Evolutionary conservation across 2,329 filamentous ascomycete genomes (phyloP), one percentile per base, ranked within the genome.

Genomic region (Colletotrichum somersetense): DNA sequence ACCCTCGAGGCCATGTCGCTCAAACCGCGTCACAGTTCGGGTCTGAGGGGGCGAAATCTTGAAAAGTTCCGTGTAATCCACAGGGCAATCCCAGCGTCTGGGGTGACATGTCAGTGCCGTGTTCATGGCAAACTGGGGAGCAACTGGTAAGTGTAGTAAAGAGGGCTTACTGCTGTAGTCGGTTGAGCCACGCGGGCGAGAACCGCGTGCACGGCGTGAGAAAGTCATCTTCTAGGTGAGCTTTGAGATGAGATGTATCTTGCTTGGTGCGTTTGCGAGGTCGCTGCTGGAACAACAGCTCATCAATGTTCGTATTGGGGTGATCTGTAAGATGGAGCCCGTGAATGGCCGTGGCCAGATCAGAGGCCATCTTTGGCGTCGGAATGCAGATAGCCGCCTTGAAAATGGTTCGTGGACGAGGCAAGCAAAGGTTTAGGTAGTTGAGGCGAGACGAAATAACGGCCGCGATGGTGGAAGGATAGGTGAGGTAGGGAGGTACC

Each of bases 1-100:
- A 30, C 96, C 96, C 82, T 98, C 95, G 18, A 98, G 87, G 7
- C 96, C 96, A 82, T 97, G 94, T 67, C 96, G 89, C 56, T 91
- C 92, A 81, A 99, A 99, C 40, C 96, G 91, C 38, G 94, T 97
- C 76, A 98, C 92, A n/a, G 95, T 98, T 70, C 96, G 91, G 20
- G 95, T 96, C 82, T 98, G 96, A 0, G 96, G 97, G 4, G 95
- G 93, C 1, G 95, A 94, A 66, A 98, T 88, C 74, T 92, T 90
- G 82, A 97, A 97, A 23, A 98, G 88, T 68, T 94, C 91, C n/a
- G 91, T 89, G 79, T 95, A 93, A 77, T 97, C 92, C 48, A 91
- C 89, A 5, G 93, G 89, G 68, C 91, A 88, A 74, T 97, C 93
- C 96, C 96, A 99, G 78, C 88, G 86, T 53, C 77, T 80, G 57